Conservation (phyloP, 768 basidiomycete genomes). For the Nidularia pulvinata region DNA sequence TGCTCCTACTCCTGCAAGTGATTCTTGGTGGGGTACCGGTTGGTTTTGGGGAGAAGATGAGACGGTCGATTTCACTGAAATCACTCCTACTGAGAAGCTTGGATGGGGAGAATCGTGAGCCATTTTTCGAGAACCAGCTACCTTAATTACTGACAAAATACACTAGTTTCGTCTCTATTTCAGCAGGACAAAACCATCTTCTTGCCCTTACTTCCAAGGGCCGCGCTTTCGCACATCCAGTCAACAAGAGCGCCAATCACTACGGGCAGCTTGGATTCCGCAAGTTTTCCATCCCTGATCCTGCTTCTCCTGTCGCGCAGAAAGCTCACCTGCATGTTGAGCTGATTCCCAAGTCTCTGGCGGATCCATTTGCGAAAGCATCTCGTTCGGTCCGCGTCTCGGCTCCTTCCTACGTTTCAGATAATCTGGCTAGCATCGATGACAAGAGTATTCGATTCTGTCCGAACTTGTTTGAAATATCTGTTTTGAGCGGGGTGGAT, state of each 20-base stretch:
- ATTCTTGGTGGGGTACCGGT: constrained; percentile 60
- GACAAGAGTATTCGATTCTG: constrained; percentile 60
- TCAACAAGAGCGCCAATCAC: constrained; percentile 72
- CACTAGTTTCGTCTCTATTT: constrained; percentile 68
- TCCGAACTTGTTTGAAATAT: constrained; percentile 74
- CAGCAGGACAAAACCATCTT: constrained; percentile 71
- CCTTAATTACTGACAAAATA: neutral
- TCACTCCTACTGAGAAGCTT: constrained; percentile 57
- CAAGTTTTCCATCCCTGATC: constrained; percentile 51
- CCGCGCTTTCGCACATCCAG: constrained; percentile 77
- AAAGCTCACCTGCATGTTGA: constrained; percentile 43
- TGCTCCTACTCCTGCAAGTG: constrained; percentile 37
- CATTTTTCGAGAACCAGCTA: neutral
- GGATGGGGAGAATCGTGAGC: constrained; percentile 67
- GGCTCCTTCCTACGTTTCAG: constrained; percentile 18
- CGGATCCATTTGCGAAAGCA: constrained; percentile 47
- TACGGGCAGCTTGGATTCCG: constrained; percentile 85
- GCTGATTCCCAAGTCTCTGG: constrained; percentile 54
- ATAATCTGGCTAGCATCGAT: constrained; percentile 27
- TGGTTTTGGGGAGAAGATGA: constrained; percentile 59
- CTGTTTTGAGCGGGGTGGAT: constrained; percentile 61
- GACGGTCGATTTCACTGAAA: constrained; percentile 55
- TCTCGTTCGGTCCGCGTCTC: constrained; percentile 36
- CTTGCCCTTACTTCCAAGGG: constrained; percentile 75
- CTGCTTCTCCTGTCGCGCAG: constrained; percentile 18